phyloP scores from a whole-genome alignment of 2,329 filamentous ascomycete species.

The Aspergillus piperis region DNA sequence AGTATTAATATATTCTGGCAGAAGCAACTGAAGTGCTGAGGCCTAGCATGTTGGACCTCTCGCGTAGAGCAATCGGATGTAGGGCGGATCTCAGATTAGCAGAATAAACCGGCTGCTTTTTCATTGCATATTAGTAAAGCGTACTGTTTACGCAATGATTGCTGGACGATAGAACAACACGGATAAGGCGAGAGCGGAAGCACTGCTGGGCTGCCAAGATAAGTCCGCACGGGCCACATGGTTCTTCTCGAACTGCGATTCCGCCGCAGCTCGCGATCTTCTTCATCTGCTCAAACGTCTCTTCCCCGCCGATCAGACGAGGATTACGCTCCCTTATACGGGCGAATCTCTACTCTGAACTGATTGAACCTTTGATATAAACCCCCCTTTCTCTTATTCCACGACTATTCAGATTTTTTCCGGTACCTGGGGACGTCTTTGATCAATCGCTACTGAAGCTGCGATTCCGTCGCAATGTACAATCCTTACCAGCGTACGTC shows the following conservation, averaged over 20 bases:
- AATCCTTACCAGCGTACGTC: slow-evolving; percentile 47
- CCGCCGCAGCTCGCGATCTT: slow-evolving; percentile 13
- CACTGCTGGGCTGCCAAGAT: slow-evolving; percentile 6
- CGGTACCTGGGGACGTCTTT: background rate
- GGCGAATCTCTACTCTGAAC: background rate
- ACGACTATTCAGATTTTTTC: background rate
- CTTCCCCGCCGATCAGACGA: background rate
- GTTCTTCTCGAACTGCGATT: slow-evolving; percentile 16
- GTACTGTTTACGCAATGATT: background rate
- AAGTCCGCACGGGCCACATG: slow-evolving; percentile 18
- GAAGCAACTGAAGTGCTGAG: background rate
- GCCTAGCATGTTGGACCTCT: background rate
- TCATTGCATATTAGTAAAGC: background rate
- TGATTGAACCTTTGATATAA: too few relatives aligned
- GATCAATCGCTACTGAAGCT: slow-evolving; percentile 12
- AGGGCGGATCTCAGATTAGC: too few relatives aligned
- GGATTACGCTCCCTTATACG: background rate
- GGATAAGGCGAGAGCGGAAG: background rate
- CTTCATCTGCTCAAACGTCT: background rate
- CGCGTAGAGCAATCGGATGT: background rate
- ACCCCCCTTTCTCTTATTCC: background rate
- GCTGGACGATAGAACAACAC: background rate
- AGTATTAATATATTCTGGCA: too few relatives aligned
- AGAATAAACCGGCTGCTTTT: too few relatives aligned
- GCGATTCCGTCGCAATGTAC: slow-evolving; percentile 39